Percentiles rank a stretch among this genome's conserved stretches.
These are phyloP conservation scores for Fusarium sulawesiense DNA, from an alignment of 2,329 filamentous ascomycete genomes.

Conservation along the genomic window DNA sequence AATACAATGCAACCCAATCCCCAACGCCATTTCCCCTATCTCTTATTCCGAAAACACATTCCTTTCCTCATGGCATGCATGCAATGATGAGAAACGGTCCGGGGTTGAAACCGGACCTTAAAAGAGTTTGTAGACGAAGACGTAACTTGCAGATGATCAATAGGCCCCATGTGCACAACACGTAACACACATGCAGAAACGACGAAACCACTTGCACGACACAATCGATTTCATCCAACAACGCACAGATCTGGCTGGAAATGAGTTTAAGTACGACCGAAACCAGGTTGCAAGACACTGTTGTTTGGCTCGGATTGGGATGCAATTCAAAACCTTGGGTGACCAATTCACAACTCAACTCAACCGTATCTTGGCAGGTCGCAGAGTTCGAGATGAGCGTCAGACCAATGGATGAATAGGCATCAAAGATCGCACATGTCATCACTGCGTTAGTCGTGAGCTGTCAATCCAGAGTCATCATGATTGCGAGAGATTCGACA, in stretches of 20 bases:
- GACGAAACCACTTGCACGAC: conserved; percentile 39
- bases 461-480: conserved; percentile 33
- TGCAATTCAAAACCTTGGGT: conserved; percentile 11
- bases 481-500: conserved; percentile 22
- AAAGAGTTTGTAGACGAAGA: conserved; percentile 20
- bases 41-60: conserved; percentile 30
- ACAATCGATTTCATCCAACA: conserved; percentile 39
- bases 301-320: conserved; percentile 16
- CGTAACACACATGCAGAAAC: conserved; percentile 39
- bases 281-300: conserved; percentile 26
- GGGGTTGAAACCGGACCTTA: conserved; percentile 24
- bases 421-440: conserved; percentile 44
- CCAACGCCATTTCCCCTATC: conserved; percentile 37
- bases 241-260: conserved; percentile 24
- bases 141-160: conserved; percentile 8
- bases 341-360: conserved; percentile 35
- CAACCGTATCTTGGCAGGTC: conserved; percentile 27
- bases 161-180: conserved; percentile 4
- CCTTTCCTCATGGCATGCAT: conserved; percentile 38
- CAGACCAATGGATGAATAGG: conserved; percentile 40
- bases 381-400: conserved; percentile 43
- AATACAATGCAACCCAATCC: conserved; percentile 33
- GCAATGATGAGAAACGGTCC: conserved; percentile 22
- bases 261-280: conserved; percentile 8
- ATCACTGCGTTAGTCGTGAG: conserved; percentile 47